Percentiles rank a stretch among this genome's conserved stretches.
These are phyloP conservation scores for Cladosporium sp. DNA, from an alignment of 2,329 filamentous ascomycete genomes.

Conservation along the genomic window DNA sequence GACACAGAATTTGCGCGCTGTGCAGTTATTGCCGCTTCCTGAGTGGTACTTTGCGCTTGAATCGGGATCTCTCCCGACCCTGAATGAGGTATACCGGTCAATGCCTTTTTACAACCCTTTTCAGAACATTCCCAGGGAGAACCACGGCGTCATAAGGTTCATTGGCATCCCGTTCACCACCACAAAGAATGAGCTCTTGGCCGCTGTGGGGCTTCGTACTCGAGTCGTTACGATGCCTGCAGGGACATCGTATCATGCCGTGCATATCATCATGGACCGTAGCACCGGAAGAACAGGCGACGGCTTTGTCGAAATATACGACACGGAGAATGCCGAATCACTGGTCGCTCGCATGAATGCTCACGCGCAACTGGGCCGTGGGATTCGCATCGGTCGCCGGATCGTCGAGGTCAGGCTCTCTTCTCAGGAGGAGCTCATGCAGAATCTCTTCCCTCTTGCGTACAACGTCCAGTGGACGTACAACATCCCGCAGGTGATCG, in stretches of 20 bases:
- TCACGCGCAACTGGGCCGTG: conserved; percentile 32
- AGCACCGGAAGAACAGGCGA: conserved; percentile 53
- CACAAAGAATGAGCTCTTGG: conserved; percentile 43
- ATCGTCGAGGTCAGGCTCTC: conserved; percentile 42
- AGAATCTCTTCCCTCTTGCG: conserved; percentile 46
- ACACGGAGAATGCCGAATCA: conserved; percentile 32
- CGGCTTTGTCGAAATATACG: conserved; percentile 45
- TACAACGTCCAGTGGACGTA: conserved; percentile 45
- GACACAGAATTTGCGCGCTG: too few relatives aligned
- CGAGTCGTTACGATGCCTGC: conserved; percentile 30
- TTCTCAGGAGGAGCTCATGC: conserved; percentile 44
- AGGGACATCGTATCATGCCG: conserved; percentile 35
- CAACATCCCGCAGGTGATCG: conserved; percentile 27
- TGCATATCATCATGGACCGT: conserved; percentile 55
- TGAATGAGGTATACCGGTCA: background rate
- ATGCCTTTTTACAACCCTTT: background rate
- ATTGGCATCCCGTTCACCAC: conserved; percentile 44
- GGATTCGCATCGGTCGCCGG: conserved; percentile 41
- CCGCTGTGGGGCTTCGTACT: conserved; percentile 41
- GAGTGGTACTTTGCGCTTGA: background rate
- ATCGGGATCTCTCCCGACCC: background rate
- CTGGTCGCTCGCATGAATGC: conserved; percentile 26
- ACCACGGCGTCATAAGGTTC: conserved; percentile 31
- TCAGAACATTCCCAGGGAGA: background rate
- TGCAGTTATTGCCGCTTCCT: conserved; percentile 12